phyloP scores from a whole-genome alignment of 148 eudicot species.

The Beta vulgaris region DNA sequence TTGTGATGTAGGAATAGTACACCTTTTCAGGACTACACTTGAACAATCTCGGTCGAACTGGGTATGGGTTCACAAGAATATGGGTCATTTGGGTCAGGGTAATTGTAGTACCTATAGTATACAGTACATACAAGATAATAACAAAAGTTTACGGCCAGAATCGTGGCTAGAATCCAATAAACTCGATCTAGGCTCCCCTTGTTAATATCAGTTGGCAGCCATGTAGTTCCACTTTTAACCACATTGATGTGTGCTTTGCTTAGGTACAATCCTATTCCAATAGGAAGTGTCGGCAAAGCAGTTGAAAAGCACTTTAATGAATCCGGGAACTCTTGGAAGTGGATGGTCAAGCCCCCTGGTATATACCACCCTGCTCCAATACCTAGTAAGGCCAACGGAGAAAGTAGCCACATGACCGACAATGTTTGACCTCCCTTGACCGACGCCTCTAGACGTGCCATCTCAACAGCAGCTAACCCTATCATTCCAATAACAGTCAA shows the following conservation, averaged over 20 bases:
- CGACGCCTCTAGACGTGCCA: conserved; percentile 1
- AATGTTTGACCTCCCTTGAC: background rate
- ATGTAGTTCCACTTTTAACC: conserved; percentile 3
- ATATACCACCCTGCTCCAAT: conserved; percentile 12
- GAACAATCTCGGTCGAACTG: too few relatives aligned
- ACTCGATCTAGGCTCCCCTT: conserved; percentile 2
- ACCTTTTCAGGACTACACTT: too few relatives aligned
- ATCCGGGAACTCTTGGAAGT: conserved; percentile 14
- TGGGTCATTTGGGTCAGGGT: background rate
- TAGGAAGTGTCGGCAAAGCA: conserved; percentile 11
- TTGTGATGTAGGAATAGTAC: too few relatives aligned
- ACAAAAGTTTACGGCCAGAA: conserved; percentile 10
- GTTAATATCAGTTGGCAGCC: conserved; percentile 4
- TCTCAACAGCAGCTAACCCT: background rate
- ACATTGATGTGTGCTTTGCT: conserved; percentile 10
- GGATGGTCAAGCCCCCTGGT: conserved; percentile 14
- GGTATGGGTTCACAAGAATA: background rate
- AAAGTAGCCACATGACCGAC: conserved; percentile 6
- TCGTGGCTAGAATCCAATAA: conserved; percentile 12
- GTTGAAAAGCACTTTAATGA: conserved; percentile 15
- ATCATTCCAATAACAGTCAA: conserved; percentile 10
- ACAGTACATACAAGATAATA: conserved; percentile 10
- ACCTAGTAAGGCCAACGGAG: conserved; percentile 6
- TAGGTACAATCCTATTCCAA: conserved; percentile 5
- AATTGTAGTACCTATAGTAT: conserved; percentile 8